These are phyloP conservation scores for Candida dubliniensis DNA, from an alignment of 1,139 yeast genomes.

Conservation along the genomic window DNA sequence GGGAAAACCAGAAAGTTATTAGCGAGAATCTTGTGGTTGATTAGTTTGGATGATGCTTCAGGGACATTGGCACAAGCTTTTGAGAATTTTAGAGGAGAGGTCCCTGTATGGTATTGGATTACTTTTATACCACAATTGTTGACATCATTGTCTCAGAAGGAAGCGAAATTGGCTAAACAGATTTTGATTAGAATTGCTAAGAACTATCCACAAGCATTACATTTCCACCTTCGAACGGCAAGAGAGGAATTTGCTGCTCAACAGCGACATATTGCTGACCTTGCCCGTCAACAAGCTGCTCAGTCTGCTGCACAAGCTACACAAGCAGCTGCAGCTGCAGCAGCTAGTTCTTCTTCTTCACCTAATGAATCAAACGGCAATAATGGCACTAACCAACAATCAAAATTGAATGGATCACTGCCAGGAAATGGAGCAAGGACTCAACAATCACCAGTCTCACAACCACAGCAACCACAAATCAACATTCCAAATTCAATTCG, in stretches of 20 bases:
- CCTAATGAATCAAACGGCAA: slow-evolving; percentile 5
- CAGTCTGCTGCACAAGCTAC: slow-evolving; percentile 28
- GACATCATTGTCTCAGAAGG: slow-evolving; percentile 86
- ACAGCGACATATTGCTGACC: slow-evolving; percentile 74
- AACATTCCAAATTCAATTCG: slow-evolving; percentile 23
- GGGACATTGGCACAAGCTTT: slow-evolving; percentile 86
- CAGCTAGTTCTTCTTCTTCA: slow-evolving; percentile 11
- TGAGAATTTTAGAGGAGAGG: slow-evolving; percentile 91
- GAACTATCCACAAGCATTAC: slow-evolving; percentile 95
- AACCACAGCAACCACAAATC: slow-evolving; percentile 8
- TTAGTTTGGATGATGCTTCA: slow-evolving; percentile 83
- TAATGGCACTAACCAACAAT: neutral
- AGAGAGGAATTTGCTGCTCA: slow-evolving; percentile 90
- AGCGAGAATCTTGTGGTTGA: slow-evolving; percentile 90
- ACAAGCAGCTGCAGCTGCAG: slow-evolving; percentile 22
- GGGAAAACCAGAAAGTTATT: slow-evolving; percentile 85
- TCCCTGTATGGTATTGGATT: slow-evolving; percentile 99
- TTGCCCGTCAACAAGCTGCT: slow-evolving; percentile 25
- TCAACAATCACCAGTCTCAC: slow-evolving; percentile 3
- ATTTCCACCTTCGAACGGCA: slow-evolving; percentile 92
- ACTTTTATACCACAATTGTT: slow-evolving; percentile 93
- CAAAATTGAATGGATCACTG: neutral
- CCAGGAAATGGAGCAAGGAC: slow-evolving; percentile 1
- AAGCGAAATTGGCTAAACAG: slow-evolving; percentile 84
- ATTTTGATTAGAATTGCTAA: slow-evolving; percentile 90